phyloP scores from a whole-genome alignment of 192 early-diverging fungal genomes.

The Coemansia erecta region DNA sequence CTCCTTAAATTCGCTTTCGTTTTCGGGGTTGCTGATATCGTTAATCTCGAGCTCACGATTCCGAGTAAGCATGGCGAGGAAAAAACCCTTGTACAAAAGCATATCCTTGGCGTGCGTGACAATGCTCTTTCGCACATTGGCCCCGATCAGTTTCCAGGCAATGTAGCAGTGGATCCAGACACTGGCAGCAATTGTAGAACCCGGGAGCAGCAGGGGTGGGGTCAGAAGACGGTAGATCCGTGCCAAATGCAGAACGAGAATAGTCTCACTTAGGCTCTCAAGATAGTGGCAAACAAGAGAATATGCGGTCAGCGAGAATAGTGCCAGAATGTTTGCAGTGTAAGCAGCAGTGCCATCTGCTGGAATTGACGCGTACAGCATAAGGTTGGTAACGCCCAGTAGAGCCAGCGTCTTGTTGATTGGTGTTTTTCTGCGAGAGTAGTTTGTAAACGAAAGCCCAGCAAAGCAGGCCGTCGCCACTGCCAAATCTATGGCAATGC shows the following conservation, averaged over 20 bases:
- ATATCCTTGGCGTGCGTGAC: not conserved
- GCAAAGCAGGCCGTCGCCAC: not conserved
- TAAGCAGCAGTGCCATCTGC: not conserved
- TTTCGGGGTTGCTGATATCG: not conserved
- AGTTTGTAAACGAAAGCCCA: conserved; percentile 1
- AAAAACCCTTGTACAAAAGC: not conserved
- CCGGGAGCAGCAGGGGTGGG: not conserved
- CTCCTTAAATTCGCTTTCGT: conserved; percentile 7
- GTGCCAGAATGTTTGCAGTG: not conserved
- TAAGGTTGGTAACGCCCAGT: not conserved
- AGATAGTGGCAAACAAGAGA: not conserved
- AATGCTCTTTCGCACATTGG: not conserved
- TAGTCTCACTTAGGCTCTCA: not conserved
- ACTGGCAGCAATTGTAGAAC: not conserved
- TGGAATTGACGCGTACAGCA: not conserved
- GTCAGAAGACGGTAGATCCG: not conserved
- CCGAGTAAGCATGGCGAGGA: not conserved
- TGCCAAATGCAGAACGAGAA: not conserved
- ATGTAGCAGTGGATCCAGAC: not conserved
- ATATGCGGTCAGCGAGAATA: not conserved
- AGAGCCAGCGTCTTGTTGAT: not conserved
- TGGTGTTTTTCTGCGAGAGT: not conserved
- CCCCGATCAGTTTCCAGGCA: not conserved
- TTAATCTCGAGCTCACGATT: not conserved
- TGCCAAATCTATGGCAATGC: conserved; percentile 2